Base-by-base conservation (phyloP, 139 green algal genomes). In the Mychonastes homosphaera region DNA sequence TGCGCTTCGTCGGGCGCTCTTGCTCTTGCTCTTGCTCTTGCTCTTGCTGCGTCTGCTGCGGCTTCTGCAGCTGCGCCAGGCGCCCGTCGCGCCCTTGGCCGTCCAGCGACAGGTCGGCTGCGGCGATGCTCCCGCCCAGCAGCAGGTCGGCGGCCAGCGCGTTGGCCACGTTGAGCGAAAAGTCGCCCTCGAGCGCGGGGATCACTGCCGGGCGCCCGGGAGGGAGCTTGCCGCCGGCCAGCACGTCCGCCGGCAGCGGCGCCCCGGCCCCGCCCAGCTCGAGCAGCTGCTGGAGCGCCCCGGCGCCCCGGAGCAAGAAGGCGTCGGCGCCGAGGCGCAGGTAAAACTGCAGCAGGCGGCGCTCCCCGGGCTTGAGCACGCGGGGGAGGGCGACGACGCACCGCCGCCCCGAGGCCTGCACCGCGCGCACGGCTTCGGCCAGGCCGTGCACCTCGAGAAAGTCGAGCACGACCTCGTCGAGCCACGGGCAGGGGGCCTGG, bases 401-500 rank as follows among this genome's bases (percentile, higher is more conserved):
- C 10, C 53, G 29, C 46, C 77, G 76, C 12, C 79, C 78, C 1
- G 74, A 67, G 0, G 23, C 63, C 43, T 69, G 50, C 24, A 91
- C 83, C 29, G 52, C 43, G 3, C 46, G 49, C 26, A 86, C 76
- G 18, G 73, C 67, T 56, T 87, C 76, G 58, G 77, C 75, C 41
- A 95, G 76, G 0, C 87, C 87, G n/a, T 91, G 79, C 39, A 70
- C 74, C 62, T 90, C 81, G 4, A 95, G 59, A 58, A 95, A 95
- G 73, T 95, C 87, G 4, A 91, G 57, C 19, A 84, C 66, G 29
- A 95, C 63, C 61, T 95, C 87, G 2, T 73, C 10, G 28, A 95
- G 60, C 79, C 81, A 91, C 8, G 75, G 60, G n/a, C n/a, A n/a
- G n/a, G n/a, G n/a, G n/a, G n/a, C n/a, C n/a, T n/a, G n/a, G n/a